Evolutionary conservation across 1,139 yeast species (phyloP).

Genomic region (Protomyces arabidopsidicola): DNA sequence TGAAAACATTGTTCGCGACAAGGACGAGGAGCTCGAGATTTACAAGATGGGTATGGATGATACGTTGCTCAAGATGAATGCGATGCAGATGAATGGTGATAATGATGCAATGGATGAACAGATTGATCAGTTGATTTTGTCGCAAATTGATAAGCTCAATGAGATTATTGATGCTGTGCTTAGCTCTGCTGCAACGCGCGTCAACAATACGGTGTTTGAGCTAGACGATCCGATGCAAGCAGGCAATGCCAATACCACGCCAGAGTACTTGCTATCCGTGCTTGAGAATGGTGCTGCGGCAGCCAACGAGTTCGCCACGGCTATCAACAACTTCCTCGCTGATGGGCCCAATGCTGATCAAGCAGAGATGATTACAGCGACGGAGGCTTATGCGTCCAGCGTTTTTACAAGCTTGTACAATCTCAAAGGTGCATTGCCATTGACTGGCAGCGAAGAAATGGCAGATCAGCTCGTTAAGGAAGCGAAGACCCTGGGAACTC

Average conservation of each 20-base stretch:
- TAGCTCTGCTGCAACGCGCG: conserved; percentile 61
- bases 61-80: conserved; percentile 58
- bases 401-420: conserved; percentile 63
- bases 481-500: conserved; percentile 48
- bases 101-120: conserved; percentile 57
- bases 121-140: conserved; percentile 52
- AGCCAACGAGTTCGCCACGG: conserved; percentile 76
- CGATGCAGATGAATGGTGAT: conserved; percentile 46
- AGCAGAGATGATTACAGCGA: conserved; percentile 59
- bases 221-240: conserved; percentile 77
- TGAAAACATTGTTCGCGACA: conserved; percentile 54
- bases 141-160: conserved; percentile 51
- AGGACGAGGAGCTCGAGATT: conserved; percentile 75
- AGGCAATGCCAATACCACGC: conserved; percentile 73
- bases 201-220: conserved; percentile 70
- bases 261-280: conserved; percentile 64
- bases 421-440: conserved; percentile 63
- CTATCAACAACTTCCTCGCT: conserved; percentile 70
- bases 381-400: conserved; percentile 62
- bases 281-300: conserved; percentile 66
- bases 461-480: conserved; percentile 38
- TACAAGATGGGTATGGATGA: conserved; percentile 52
- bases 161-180: conserved; percentile 69
- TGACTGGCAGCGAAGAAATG: conserved; percentile 45
- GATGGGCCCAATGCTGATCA: conserved; percentile 75